Evolutionary conservation across 805 yeast genomes (phyloP), one percentile per base, ranked within the genome.

Genomic region (Wickerhamia fluorescens): DNA sequence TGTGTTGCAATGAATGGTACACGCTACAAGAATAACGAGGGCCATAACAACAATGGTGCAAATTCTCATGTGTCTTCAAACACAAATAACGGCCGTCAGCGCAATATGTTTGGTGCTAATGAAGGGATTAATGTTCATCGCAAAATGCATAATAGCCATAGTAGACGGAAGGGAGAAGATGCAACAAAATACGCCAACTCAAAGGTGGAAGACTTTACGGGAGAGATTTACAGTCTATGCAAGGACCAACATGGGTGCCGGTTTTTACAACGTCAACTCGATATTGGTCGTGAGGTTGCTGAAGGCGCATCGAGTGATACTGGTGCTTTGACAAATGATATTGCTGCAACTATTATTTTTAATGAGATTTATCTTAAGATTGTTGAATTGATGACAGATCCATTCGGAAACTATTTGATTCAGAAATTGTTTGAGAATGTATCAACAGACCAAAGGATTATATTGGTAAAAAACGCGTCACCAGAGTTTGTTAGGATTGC

Each of bases 181-280:
- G 82, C 83, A 3, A 59, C 84, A 5, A 75, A 73, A 47, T 82
- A 75, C 42, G 66, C 73, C 23, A 76, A 79, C 54, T 82, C 87
- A 12, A 65, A 71, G 27, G 57, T 82, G 37, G 74, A 68, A 27
- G 87, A 82, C 42, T 82, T 78, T 47, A 58, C 70, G 11, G 86
- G 86, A 25, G 78, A 76, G 34, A 79, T 89, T 30, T 82, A 74
- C 48, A 69, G 83, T 1, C 64, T 92, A 38, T 88, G 97, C 59
- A 85, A 79, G 48, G 98, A 89, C 52, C 97, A 89, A 58, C 96
- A 89, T 51, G 97, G 98, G 6, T 89, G 97, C 51, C 68, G 98
- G 35, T 87, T 83, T 52, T 61, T 89, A 38, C 98, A 89, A 57
- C 75, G 81, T 38, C 94, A 87, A 51, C 66, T 92, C 41, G 95